Base-by-base conservation (phyloP, 1,284 basidiomycete genomes). In the Rhodotorula glutinis region DNA sequence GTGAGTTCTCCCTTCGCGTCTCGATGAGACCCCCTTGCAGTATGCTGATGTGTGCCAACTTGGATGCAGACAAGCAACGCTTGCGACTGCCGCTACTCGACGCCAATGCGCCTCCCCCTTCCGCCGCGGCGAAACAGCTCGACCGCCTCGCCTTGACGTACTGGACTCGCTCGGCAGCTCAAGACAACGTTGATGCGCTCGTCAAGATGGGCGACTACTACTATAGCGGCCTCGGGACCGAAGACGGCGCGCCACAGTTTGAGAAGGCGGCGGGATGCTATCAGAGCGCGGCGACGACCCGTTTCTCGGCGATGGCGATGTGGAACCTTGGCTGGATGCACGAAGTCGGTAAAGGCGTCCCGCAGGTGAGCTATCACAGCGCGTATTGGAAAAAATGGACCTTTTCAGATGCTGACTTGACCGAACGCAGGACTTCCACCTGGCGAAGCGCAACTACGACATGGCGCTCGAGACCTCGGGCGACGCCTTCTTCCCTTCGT, bases 281-380 rank as follows among this genome's bases (percentile, higher is more conserved):
- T 77, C 92, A 92, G 76, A 88, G 90, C 38, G 92, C 79, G 0
- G 91, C 91, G 3, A 92, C 94, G 73, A 93, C 91, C 2, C 90
- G 92, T 70, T 76, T 88, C 67, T 95, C 91, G 73, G 91, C 94
- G 1, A 83, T 98, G 73, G 94, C 95, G 3, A 92, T 95, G 87
- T 98, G 94, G 93, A 97, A 97, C 76, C 80, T 98, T 33, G 96
- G 95, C 1, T 97, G 90, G 90, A 96, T 98, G 92, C 97, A 98
- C 78, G 95, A 98, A 81, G 90, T 92, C 75, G 96, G 96, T 0
- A 79, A 90, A 33, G 96, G 96, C 7, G 91, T 98, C 0, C 86
- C 89, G 29, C 87, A 88, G 82, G 89, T 88, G 67, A 61, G 81
- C 10, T 14, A 25, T 43, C 33, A 11, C 33, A 11, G 7, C 33